Evolutionary conservation across 345 rosid genomes (phyloP), one percentile per base, ranked within the genome.

Genomic region (Firmiana major): DNA sequence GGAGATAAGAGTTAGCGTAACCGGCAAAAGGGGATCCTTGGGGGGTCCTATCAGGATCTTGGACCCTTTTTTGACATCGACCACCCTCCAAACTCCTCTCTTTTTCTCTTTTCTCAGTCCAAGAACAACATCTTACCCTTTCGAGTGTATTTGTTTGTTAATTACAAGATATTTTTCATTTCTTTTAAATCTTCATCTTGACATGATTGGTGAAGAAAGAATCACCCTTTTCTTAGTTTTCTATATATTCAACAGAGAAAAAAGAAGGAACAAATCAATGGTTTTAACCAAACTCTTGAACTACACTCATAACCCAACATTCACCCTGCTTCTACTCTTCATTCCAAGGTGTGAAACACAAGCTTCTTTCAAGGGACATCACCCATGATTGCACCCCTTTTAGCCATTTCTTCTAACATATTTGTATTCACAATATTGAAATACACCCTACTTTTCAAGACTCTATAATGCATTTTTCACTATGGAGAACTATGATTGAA

Each of bases 1-100:
- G 81, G 76, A 54, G 59, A 72, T 54, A 45, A 76, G 81, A 74
- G 86, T 55, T 90, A 73, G 88, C 93, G 91, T 88, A 90, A 88
- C 75, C 60, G 53, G 85, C 78, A 78, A 88, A 90, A 84, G 86
- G 77, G 82, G 87, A 87, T 90, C 86, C 86, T 43, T 16, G 45
- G 62, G 78, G 90, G 91, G 81, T 77, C 87, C 87, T 69, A 36
- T 71, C 51, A 7, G 82, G 90, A 85, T 87, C 83, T 76, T 13
- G 46, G 54, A 1, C 64, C 75, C 81, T 76, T 48, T 81, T 80
- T 75, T 80, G 88, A 85, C 71, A 75, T 79, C 31, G 84, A 88
- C 93, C 58, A 83, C 22, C 65, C 86, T 84, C 89, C 90, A 65
- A 84, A 78, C 84, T 63, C 36, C n/a, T 21, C 24, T 13, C 17